Evolutionary conservation across 2,329 filamentous ascomycete genomes (phyloP).

Genomic region (Pestalotiopsis sp.): DNA sequence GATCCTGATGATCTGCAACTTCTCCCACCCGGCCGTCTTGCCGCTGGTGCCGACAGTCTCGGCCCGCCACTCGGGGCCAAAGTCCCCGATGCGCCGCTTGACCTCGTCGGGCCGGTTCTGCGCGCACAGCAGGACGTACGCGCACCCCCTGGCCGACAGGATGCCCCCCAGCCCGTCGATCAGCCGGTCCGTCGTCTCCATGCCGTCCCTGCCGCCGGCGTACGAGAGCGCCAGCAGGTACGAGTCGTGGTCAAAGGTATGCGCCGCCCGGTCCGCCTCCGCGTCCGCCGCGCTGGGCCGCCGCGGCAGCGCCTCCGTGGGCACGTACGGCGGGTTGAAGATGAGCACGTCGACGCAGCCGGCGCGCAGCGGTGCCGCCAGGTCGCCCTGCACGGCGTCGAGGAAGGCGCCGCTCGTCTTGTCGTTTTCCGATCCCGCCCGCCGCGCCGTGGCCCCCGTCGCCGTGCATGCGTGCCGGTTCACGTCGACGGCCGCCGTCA

Average conservation of each 20-base stretch:
- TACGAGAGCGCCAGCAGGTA: conserved; percentile 85
- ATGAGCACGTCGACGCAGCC: conserved; percentile 78
- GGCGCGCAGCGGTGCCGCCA: conserved; percentile 62
- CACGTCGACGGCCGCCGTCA: conserved; percentile 81
- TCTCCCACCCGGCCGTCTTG: conserved; percentile 91
- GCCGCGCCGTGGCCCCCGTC: conserved; percentile 69
- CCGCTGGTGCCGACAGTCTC: conserved; percentile 83
- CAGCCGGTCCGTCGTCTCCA: conserved; percentile 88
- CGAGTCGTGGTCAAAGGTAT: conserved; percentile 75
- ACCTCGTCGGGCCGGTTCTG: conserved; percentile 85
- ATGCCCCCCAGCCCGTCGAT: conserved; percentile 68
- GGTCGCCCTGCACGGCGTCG: conserved; percentile 70
- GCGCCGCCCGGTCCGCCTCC: conserved; percentile 30
- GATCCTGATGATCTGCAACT: conserved; percentile 84
- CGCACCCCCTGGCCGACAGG: conserved; percentile 71
- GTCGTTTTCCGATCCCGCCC: conserved; percentile 39
- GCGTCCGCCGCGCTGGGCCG: conserved; percentile 38
- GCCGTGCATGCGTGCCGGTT: conserved; percentile 82
- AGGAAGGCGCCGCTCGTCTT: conserved; percentile 55
- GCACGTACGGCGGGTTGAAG: conserved; percentile 98
- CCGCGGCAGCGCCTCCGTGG: conserved; percentile 73
- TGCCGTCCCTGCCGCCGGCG: conserved; percentile 85
- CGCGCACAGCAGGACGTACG: conserved; percentile 87
- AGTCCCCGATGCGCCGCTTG: conserved; percentile 60
- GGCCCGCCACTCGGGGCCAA: conserved; percentile 66